Base-by-base conservation (phyloP, 441 rosid genomes). In the Gossypium aridum region DNA sequence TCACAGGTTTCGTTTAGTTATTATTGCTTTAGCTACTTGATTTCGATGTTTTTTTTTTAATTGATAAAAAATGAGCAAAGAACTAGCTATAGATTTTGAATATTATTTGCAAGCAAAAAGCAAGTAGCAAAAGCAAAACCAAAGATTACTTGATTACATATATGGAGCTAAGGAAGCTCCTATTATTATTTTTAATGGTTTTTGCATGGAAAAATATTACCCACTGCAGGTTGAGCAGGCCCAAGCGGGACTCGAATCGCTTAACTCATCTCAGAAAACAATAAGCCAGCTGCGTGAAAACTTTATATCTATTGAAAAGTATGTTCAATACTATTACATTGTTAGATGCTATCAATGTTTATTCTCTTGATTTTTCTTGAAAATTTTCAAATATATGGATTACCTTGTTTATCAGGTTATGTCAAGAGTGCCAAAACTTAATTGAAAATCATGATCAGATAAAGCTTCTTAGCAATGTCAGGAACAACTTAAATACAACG, bases 391-490 rank as follows among this genome's bases (percentile, higher is more conserved):
- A 51, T 69, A 63, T 65, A 34, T 0, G 76, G 64, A 47, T 78
- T 60, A 8, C 47, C 20, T 83, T 71, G 26, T 82, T 69, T 39
- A 19, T 75, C 88, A 96, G 99, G 83, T 87, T 90, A 64, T 96
- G 99, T 71, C 97, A 86, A 77, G 99, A 96, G 81, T 96, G 99
- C 76, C 99, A 96, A 84, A 96, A 82, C 57, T 90, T 96, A 84
- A 96, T 96, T 77, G 98, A 94, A 43, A 96, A 96, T 80, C 98
- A 96, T 74, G 98, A 96, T 82, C 98, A 96, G 78, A 96, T 96
- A 75, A 93, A 96, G 92, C 92, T 96, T 68, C 91, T 96, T 74
- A 96, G 98, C 85, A 96, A 93, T 80, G 92, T 92, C 26, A 86
- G 98, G 86, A 96, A 92, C 84, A 96, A 96, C 84, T 86, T 96